Conservation (phyloP, 2,329 filamentous ascomycete genomes). For the Dothideomycetes sp. region DNA sequence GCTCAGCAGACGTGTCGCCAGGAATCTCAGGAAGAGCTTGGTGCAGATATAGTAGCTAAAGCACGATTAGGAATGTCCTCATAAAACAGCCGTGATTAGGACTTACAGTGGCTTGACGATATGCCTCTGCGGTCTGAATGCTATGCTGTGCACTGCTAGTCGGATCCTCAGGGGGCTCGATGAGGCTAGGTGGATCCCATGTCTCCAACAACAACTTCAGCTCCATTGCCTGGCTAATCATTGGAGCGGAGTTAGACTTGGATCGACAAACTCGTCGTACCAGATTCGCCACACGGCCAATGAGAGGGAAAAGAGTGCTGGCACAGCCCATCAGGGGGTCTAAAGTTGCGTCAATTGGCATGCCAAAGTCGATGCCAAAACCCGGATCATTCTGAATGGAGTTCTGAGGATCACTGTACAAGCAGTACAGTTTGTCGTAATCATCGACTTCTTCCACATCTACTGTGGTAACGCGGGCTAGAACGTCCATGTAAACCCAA, state of each 20-base stretch:
- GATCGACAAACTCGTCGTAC: conserved; percentile 50
- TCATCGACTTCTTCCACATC: conserved; percentile 46
- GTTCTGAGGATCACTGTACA: conserved; percentile 14
- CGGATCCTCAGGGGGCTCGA: conserved; percentile 53
- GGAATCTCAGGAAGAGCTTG: conserved; percentile 59
- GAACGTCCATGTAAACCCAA: conserved; percentile 65
- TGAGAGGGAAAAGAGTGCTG: conserved; percentile 55
- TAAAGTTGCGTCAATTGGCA: conserved; percentile 40
- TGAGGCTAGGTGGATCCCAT: conserved; percentile 48
- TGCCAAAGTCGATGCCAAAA: conserved; percentile 26
- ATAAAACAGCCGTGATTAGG: neutral
- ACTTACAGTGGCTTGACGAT: conserved; percentile 48
- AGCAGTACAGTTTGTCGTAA: conserved; percentile 33
- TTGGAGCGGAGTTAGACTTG: conserved; percentile 45
- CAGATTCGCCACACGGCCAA: conserved; percentile 54
- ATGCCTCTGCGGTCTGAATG: conserved; percentile 56
- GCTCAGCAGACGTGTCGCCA: conserved; percentile 39
- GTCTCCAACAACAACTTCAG: conserved; percentile 49
- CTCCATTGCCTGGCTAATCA: conserved; percentile 51
- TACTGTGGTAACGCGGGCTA: conserved; percentile 54
- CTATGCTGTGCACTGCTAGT: conserved; percentile 51
- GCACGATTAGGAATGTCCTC: neutral
- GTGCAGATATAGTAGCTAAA: conserved; percentile 48
- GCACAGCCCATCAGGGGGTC: conserved; percentile 64
- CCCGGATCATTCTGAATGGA: conserved; percentile 1